Evolutionary conservation across 495 filamentous ascomycete species (phyloP).

Genomic region (Lasiosphaeria hispida): DNA sequence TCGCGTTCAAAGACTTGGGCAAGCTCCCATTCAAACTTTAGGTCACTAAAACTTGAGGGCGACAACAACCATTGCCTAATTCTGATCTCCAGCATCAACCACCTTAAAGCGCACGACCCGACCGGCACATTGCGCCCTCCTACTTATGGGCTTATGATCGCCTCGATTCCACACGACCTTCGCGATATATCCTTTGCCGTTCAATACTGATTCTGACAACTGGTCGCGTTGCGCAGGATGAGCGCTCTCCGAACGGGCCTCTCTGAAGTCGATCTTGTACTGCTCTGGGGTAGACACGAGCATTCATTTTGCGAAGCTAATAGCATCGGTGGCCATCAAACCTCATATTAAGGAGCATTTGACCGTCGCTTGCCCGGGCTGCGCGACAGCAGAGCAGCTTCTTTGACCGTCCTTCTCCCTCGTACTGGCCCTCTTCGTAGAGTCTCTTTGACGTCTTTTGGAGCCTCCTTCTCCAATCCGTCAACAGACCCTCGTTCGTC

Average conservation of each 20-base stretch:
- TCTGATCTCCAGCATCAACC: too few relatives aligned
- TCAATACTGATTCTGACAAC: background rate
- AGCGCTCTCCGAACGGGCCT: conserved; percentile 5
- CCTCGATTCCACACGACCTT: too few relatives aligned
- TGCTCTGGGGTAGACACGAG: background rate
- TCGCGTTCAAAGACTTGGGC: too few relatives aligned
- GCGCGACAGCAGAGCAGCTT: conserved; percentile 11
- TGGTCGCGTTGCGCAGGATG: conserved; percentile 24
- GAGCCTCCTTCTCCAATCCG: background rate
- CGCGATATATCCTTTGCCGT: background rate
- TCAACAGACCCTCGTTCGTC: background rate
- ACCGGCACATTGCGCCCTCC: too few relatives aligned
- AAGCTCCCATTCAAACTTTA: too few relatives aligned
- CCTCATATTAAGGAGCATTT: background rate
- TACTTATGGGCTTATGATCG: too few relatives aligned
- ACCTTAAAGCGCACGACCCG: too few relatives aligned
- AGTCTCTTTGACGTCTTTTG: conserved; percentile 8
- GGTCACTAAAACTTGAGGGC: too few relatives aligned
- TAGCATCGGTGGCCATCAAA: background rate
- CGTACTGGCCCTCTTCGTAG: conserved; percentile 3
- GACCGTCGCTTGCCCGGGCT: background rate
- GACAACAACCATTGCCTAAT: too few relatives aligned
- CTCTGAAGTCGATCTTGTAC: conserved; percentile 10
- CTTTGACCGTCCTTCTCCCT: conserved; percentile 10
- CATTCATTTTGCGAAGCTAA: too few relatives aligned